Base-by-base conservation (phyloP, 75 land plant species). In the Cunninghamia lanceolata region DNA sequence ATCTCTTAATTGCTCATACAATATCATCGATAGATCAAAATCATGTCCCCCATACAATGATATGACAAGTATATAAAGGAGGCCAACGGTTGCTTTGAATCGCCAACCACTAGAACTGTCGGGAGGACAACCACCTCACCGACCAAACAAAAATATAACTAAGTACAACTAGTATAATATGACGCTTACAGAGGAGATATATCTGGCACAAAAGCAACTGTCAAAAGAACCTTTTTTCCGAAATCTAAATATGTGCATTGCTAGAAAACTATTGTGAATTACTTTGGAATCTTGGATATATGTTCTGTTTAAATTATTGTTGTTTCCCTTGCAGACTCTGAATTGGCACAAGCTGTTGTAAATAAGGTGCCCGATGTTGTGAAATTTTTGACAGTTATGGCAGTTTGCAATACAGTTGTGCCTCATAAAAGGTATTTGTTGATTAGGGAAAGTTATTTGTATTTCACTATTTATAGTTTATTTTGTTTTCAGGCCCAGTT, bases 381-480 rank as follows among this genome's bases (percentile, higher is more conserved):
- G 52, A 94, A 90, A 53, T 95, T 95, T 89, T 89, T 98, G 68
- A 91, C 88, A 74, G 88, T 98, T 66, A 98, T 98, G 99, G 92
- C 99, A 68, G 63, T 98, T 77, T 97, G 99, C 89, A 98, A 98
- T 87, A 98, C 99, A n/a, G 99, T 98, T 75, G 87, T 95, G 34
- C 99, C 99, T 46, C 35, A 76, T 30, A 85, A 86, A 93, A 97
- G 96, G 99, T 97, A 45, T 84, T 38, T 79, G 42, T 85, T 7
- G 16, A 75, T 25, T 35, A 14, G 45, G 59, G 85, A n/a, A 83
- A 46, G 25, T 47, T 75, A 47, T 32, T n/a, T 71, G n/a, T 43
- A 45, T 7, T 17, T 52, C 9, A 4, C 16, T 43, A 45, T 39
- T 46, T 43, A 40, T 76, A 36, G 30, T 40, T 84, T 2, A 70